Conservation (phyloP, 2,329 filamentous ascomycete species). For the Sporothrix inflata region DNA sequence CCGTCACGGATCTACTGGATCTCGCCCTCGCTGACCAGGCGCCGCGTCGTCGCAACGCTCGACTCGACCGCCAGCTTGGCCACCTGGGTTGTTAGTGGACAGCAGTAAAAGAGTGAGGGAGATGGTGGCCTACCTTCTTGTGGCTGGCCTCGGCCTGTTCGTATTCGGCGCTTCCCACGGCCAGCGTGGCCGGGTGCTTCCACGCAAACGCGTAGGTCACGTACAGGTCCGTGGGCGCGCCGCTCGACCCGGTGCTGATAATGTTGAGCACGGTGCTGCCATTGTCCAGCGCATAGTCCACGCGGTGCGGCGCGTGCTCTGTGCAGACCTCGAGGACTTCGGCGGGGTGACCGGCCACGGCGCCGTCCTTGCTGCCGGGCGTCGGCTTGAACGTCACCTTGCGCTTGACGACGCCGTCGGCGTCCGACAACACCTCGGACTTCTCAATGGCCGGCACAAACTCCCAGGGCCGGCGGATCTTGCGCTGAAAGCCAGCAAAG, state of each 20-base stretch:
- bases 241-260: conserved; percentile 36
- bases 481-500: conserved; percentile 43
- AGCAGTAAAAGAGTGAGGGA: neutral
- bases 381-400: conserved; percentile 31
- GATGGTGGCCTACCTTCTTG: conserved; percentile 32
- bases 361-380: conserved; percentile 6
- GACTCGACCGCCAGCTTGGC: conserved; percentile 13
- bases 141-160: conserved; percentile 34
- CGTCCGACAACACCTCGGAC: conserved; percentile 39
- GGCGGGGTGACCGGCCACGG: neutral
- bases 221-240: conserved; percentile 37
- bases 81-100: neutral
- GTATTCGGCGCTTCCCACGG: conserved; percentile 35
- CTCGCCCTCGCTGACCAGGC: conserved; percentile 8
- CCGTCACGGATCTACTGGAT: conserved; percentile 8
- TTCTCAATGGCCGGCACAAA: conserved; percentile 42
- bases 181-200: conserved; percentile 35
- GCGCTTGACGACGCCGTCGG: conserved; percentile 31
- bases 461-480: conserved; percentile 41
- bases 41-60: conserved; percentile 21
- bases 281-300: conserved; percentile 40
- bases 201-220: conserved; percentile 44
- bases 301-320: conserved; percentile 38
- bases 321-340: conserved; percentile 40
- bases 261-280: conserved; percentile 42